Evolutionary conservation across 1,139 yeast genomes (phyloP), one percentile per base, ranked within the genome.

Genomic region (Lodderomyces beijingensis): DNA sequence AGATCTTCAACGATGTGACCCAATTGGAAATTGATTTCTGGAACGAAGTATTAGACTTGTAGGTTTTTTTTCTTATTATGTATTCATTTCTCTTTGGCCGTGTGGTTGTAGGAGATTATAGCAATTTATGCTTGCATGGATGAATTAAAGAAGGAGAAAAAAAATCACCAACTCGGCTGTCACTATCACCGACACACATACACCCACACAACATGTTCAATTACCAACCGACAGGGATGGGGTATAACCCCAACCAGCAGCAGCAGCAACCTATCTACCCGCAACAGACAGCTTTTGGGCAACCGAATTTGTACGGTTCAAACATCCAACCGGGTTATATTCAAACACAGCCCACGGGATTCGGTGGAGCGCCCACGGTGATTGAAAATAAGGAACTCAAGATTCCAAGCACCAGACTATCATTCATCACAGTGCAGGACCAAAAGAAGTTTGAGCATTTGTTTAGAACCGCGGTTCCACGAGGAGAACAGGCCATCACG

Each of bases 391-490:
- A 47, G 30, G 67, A 58, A 21, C 50, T 67, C 44, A 77, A 75
- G 47, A 76, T 79, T 41, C 88, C 87, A 15, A 59, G 59, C 38
- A 79, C 81, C 39, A 71, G 96, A 43, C 68, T 91, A 36, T 80
- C 95, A 8, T 91, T 91, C 51, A 76, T 91, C 43, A 79, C 94
- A 3, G 80, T 84, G 13, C 77, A 77, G 26, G 97, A 88, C 55
- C 97, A 91, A 62, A 70, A 71, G 39, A 83, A 86, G 56, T 91
- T 86, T 51, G 95, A 86, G 53, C 78, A 78, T 46, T 66, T 91
- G 43, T 91, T 89, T 53, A 64, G 88, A 41, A 73, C 85, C 5
- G 80, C 86, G 4, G 86, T 87, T 22, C 75, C 84, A n/a, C 65
- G 71, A 23, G 85, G 89, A 14, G 93, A 88, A 35, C 81, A 70